Evolutionary conservation across 768 basidiomycete genomes (phyloP), one percentile per base, ranked within the genome.

Genomic region (Holtermannia corniformis): DNA sequence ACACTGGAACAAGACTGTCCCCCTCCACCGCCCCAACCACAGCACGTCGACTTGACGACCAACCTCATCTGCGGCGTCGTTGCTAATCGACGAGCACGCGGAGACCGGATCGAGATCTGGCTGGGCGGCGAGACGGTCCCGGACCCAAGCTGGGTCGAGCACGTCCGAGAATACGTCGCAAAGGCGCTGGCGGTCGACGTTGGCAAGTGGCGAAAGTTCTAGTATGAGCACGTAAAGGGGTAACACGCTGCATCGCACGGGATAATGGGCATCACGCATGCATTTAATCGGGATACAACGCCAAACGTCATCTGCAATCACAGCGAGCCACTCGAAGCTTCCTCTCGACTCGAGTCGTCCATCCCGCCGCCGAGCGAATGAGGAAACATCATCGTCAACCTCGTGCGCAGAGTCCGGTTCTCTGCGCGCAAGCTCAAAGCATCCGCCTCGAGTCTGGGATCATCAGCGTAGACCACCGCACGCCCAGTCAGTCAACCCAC

Each of bases 91-190:
- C 37, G 59, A 45, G 41, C 40, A n/a, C 50, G 22, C 22, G 44
- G 49, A 1, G 60, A 61, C 16, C 52, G 66, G 5, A 46, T 68
- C 27, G 66, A 68, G 43, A 50, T 65, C 13, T 68, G 66, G 66
- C 32, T 68, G 5, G 41, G 50, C 43, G 50, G 50, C 7, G 60
- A 58, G n/a, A 57, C 54, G 14, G 41, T 21, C 0, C 32, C 32
- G 10, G 32, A 37, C 32, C 7, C 16, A 16, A 7, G 10, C 7
- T 37, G 32, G 32, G 32, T 37, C 32, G 32, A 7, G 32, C 32
- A 37, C 10, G 32, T 37, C 16, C 32, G 32, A 37, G 32, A 37
- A 7, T 16, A 37, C 32, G 16, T 37, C 16, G 16, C 16, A 7
- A 37, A 16, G 16, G 32, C 7, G 32, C 32, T 37, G 10, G 32